Percentiles rank a stretch among this genome's conserved stretches.
Evolutionary conservation across 2,329 filamentous ascomycete genomes (phyloP).

Genomic region (Amylocarpus encephaloides): DNA sequence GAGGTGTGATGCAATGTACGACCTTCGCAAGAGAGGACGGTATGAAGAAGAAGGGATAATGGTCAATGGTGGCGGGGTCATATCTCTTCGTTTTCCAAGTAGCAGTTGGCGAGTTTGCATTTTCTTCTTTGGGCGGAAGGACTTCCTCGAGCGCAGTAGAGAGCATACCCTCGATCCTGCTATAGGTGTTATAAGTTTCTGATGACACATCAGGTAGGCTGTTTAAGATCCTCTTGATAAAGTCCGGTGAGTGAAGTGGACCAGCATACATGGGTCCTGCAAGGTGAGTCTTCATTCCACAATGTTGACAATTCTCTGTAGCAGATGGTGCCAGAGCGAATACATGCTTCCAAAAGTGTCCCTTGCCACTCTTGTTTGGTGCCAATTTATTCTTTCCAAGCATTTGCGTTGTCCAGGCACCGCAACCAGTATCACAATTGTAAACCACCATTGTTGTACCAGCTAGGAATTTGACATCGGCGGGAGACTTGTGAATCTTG

Average conservation of each 20-base stretch:
- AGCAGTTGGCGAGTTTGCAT: conserved; percentile 27
- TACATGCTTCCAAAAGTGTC: conserved; percentile 70
- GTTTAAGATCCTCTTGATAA: conserved; percentile 72
- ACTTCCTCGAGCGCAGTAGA: conserved; percentile 77
- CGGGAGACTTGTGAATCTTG: conserved; percentile 69
- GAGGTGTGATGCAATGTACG: conserved; percentile 71
- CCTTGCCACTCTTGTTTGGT: conserved; percentile 63
- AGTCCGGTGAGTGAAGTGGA: conserved; percentile 75
- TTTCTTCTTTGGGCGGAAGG: conserved; percentile 16
- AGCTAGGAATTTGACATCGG: conserved; percentile 82
- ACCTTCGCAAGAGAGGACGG: conserved; percentile 68
- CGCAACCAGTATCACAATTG: conserved; percentile 84
- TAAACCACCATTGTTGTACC: conserved; percentile 92
- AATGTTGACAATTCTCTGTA: conserved; percentile 69
- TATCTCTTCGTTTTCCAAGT: conserved; percentile 38
- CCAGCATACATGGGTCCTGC: conserved; percentile 94
- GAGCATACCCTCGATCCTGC: conserved; percentile 86
- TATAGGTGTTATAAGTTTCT: conserved; percentile 70
- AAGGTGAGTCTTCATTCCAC: conserved; percentile 78
- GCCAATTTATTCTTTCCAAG: conserved; percentile 63
- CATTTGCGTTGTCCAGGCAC: conserved; percentile 81
- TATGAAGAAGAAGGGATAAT: conserved; percentile 80
- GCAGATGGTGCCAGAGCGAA: conserved; percentile 65
- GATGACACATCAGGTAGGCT: conserved; percentile 61
- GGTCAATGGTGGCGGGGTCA: conserved; percentile 61